A percentile compares a stretch with the other conserved stretches of the same genome.
phyloP scores from a whole-genome alignment of 2,329 filamentous ascomycete species.

The Aspergillus niger region DNA sequence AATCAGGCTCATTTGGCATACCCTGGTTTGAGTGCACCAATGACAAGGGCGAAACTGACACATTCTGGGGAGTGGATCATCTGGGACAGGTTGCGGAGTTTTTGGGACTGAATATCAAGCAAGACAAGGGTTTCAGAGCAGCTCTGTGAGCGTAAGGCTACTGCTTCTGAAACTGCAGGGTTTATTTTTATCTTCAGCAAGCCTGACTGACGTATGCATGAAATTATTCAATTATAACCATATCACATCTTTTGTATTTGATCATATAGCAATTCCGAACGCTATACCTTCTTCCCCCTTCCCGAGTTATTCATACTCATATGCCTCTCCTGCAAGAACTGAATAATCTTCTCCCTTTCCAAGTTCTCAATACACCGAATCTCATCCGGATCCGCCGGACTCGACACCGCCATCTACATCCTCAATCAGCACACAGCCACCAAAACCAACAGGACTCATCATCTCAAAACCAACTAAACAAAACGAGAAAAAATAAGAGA shows the following conservation, averaged over 20 bases:
- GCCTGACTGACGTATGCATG: background rate
- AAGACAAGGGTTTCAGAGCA: slow-evolving; percentile 34
- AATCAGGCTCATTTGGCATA: slow-evolving; percentile 60
- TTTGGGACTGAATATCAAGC: slow-evolving; percentile 50
- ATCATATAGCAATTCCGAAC: background rate
- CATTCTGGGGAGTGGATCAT: slow-evolving; percentile 64
- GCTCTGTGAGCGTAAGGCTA: slow-evolving; percentile 22
- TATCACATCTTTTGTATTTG: background rate
- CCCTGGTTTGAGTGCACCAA: slow-evolving; percentile 63
- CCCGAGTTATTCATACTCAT: slow-evolving; percentile 20
- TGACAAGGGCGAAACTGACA: slow-evolving; percentile 54
- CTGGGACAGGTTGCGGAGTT: slow-evolving; percentile 57
- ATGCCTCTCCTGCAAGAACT: slow-evolving; percentile 36
- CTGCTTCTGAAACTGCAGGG: background rate
- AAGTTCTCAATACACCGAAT: slow-evolving; percentile 29
- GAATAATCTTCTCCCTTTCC: slow-evolving; percentile 33
- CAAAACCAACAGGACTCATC: background rate
- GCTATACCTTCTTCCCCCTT: background rate
- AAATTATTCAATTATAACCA: no score
- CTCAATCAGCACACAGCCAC: background rate
- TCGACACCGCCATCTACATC: background rate
- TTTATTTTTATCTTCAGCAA: background rate
- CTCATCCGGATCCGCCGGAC: slow-evolving; percentile 20
- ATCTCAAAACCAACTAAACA: background rate
- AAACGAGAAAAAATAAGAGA: background rate